Base-by-base conservation (phyloP, 805 yeast species). In the Kurtzmaniella cleridarum region DNA sequence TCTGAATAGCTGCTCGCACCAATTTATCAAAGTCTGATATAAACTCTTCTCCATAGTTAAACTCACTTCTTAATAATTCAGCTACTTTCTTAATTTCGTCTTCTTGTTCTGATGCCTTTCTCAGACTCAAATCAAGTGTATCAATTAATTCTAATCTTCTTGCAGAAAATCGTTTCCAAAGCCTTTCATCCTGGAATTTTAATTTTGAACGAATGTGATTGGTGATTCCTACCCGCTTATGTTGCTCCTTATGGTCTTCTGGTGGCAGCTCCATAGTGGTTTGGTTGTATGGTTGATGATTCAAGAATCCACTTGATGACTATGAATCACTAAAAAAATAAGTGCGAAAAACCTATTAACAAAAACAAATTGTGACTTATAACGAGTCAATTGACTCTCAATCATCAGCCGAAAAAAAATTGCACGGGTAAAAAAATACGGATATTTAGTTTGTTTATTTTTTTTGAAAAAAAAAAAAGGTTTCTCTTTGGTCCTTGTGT, bases 41-140 rank as follows among this genome's bases (percentile, higher is more conserved):
- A 11, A 78, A 71, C 5, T 71, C 73, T 2, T 60, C 62, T 2
- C 82, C 75, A 55, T 80, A 90, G 4, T 79, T 77, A 51, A 87
- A 93, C 62, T 93, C 98, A 2, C 71, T 66, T 51, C 95, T 68
- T 34, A 91, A 66, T 3, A 83, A 73, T 35, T 76, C 75, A 0
- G 98, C 96, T 28, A 95, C 93, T 36, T 76, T 74, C 35, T 73
- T 70, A 34, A 93, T 89, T 48, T 83, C 83, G 23, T 75, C 78
- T 48, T 91, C 97, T 59, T 91, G 98, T 56, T 93, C 98, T 41
- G 88, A 78, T 7, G 98, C 98, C 66, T 89, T 90, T 46, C 78
- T 76, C 14, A 76, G 63, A 45, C 79, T 74, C 41, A 79, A 62
- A 35, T 76, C 69, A 44, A 82, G 71, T 16, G 84, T 76, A 55